phyloP scores from a whole-genome alignment of 768 basidiomycete genomes.

The Naematelia encephala region DNA sequence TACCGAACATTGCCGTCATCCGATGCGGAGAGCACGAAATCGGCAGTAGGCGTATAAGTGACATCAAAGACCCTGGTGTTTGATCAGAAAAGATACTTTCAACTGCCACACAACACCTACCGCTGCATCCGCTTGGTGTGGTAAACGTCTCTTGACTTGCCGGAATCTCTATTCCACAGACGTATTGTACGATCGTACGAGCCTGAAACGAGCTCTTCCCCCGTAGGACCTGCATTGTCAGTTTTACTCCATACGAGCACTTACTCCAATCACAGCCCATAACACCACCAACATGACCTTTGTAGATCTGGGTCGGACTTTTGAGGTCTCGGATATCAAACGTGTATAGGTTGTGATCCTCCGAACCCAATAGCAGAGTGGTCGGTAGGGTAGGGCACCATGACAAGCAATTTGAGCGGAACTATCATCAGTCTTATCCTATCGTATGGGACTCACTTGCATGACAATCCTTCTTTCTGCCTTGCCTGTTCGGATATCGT shows the following conservation, averaged over 20 bases:
- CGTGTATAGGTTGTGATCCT: constrained; percentile 97
- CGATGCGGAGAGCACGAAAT: constrained; percentile 84
- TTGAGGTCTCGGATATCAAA: constrained; percentile 87
- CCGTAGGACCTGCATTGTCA: constrained; percentile 63
- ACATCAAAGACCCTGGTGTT: constrained; percentile 74
- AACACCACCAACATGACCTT: constrained; percentile 92
- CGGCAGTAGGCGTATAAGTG: constrained; percentile 81
- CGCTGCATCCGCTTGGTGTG: constrained; percentile 99
- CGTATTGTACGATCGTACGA: constrained; percentile 93
- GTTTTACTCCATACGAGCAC: constrained; percentile 6
- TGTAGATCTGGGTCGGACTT: constrained; percentile 86
- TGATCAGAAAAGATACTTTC: constrained; percentile 10
- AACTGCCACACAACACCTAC: constrained; percentile 52
- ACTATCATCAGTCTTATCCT: constrained; percentile 53
- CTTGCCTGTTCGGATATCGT: constrained; percentile 94
- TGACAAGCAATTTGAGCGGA: constrained; percentile 81
- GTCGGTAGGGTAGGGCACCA: constrained; percentile 98
- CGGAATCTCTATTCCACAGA: constrained; percentile 84
- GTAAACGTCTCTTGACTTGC: constrained; percentile 80
- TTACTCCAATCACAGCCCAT: constrained; percentile 93
- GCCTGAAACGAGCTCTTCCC: constrained; percentile 90
- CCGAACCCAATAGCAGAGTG: constrained; percentile 84
- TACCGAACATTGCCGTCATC: constrained; percentile 87
- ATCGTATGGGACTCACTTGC: constrained; percentile 58
- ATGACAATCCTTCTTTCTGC: constrained; percentile 87